A percentile compares a stretch with the other conserved stretches of the same genome.
phyloP scores from a whole-genome alignment of 139 green algal genomes.

The Chlamydomonas eustigma region DNA sequence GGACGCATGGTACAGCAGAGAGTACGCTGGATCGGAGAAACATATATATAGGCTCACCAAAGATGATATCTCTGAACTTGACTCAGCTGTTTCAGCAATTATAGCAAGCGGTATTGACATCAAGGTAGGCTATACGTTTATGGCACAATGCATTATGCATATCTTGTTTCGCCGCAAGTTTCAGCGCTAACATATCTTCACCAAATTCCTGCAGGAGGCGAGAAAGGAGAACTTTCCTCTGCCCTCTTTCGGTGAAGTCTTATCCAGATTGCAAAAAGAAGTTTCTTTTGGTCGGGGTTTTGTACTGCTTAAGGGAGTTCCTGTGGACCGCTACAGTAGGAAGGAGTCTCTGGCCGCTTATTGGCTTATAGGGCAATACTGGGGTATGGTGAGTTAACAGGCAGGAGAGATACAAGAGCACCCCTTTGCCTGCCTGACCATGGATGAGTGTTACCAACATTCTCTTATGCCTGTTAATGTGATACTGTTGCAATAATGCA shows the following conservation, averaged over 20 bases:
- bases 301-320: conserved; percentile 51
- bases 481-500: too few relatives aligned
- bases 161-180: neutral
- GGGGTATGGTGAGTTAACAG: conserved; percentile 29
- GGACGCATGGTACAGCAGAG: conserved; percentile 32
- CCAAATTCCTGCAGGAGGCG: conserved; percentile 26
- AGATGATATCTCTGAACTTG: conserved; percentile 37
- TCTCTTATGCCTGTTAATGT: too few relatives aligned
- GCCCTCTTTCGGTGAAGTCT: conserved; percentile 42
- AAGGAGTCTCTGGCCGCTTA: conserved; percentile 44
- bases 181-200: neutral
- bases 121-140: conserved; percentile 25
- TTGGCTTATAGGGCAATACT: conserved; percentile 48
- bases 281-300: conserved; percentile 54
- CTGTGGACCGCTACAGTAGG: conserved; percentile 41
- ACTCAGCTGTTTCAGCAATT: conserved; percentile 24
- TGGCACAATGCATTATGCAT: neutral
- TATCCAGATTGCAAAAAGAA: conserved; percentile 28
- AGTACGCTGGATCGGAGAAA: conserved; percentile 22
- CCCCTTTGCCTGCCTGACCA: too few relatives aligned
- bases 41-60: conserved; percentile 31
- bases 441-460: too few relatives aligned
- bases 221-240: conserved; percentile 42
- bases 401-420: too few relatives aligned
- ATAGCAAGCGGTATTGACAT: conserved; percentile 27